Conservation (phyloP, 1,139 yeast species). For the Sporopachydermia cereana region DNA sequence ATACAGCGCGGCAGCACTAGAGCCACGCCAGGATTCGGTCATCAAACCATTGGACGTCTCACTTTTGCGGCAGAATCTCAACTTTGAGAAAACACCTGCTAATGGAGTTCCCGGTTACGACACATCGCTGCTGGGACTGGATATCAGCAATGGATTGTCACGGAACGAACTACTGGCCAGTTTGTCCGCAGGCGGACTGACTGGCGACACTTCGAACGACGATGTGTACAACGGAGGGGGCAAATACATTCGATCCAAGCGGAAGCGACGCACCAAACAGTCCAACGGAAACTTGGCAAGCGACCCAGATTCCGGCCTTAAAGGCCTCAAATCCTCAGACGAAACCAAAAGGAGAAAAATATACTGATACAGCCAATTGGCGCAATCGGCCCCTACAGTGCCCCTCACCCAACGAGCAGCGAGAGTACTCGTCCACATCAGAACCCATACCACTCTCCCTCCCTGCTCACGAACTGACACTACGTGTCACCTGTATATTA, state of each 20-base stretch:
- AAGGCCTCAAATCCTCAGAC: background rate
- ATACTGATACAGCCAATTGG: background rate
- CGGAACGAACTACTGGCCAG: constrained; percentile 1
- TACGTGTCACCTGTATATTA: too few species aligned
- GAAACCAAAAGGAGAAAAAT: constrained; percentile 1
- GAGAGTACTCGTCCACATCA: too few species aligned
- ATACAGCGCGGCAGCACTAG: background rate
- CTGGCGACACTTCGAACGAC: constrained; percentile 4
- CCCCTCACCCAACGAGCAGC: too few species aligned
- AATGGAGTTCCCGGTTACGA: constrained; percentile 77
- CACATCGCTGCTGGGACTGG: constrained; percentile 53
- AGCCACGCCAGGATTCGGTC: constrained; percentile 11
- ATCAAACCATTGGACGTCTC: constrained; percentile 40
- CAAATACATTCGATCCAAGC: background rate
- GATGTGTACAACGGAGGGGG: constrained; percentile 1
- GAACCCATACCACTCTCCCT: too few species aligned
- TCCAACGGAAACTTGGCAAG: background rate
- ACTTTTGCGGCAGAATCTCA: constrained; percentile 39
- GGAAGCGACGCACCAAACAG: background rate
- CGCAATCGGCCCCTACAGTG: too few species aligned
- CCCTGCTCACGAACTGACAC: too few species aligned
- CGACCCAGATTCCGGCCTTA: background rate
- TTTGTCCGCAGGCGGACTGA: constrained; percentile 1
- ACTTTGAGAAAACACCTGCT: constrained; percentile 56
- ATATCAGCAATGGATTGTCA: constrained; percentile 26